Conservation (phyloP, 768 basidiomycete species). For the Wakefieldia striispora region DNA sequence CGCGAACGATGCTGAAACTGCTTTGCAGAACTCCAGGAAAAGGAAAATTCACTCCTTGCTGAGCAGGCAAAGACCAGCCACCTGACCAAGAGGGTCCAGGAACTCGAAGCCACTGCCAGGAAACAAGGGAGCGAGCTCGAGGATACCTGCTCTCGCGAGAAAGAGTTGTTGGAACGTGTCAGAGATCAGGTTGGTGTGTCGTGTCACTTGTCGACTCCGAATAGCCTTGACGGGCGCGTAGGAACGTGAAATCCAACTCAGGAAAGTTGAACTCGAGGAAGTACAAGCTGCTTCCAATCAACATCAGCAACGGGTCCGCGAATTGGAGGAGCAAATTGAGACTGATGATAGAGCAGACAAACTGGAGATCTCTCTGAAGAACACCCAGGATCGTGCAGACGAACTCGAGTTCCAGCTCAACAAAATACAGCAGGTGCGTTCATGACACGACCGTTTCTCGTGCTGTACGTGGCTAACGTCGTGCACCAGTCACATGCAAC, state of each 20-base stretch:
- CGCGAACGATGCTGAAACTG: background rate
- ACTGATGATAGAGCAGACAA: constrained; percentile 79
- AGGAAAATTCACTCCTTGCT: constrained; percentile 39
- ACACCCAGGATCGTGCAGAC: constrained; percentile 78
- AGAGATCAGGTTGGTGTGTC: constrained; percentile 30
- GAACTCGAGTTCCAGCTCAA: constrained; percentile 82
- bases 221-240: constrained; percentile 16
- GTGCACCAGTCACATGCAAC: constrained; percentile 49
- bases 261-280: constrained; percentile 52
- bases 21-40: constrained; percentile 42
- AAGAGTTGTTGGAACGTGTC: constrained; percentile 41
- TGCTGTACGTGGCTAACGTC: background rate
- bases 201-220: background rate
- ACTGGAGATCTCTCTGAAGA: constrained; percentile 68
- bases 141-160: constrained; percentile 42
- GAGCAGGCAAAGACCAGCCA: constrained; percentile 41
- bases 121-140: constrained; percentile 43
- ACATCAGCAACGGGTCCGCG: constrained; percentile 57
- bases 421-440: constrained; percentile 69
- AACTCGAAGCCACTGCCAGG: constrained; percentile 40
- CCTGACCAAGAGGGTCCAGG: constrained; percentile 42
- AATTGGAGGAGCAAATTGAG: constrained; percentile 80
- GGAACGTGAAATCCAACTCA: constrained; percentile 76
- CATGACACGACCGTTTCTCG: background rate
- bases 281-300: constrained; percentile 52